Evolutionary conservation across 768 basidiomycete species (phyloP).

Genomic region (Trametes villosa): DNA sequence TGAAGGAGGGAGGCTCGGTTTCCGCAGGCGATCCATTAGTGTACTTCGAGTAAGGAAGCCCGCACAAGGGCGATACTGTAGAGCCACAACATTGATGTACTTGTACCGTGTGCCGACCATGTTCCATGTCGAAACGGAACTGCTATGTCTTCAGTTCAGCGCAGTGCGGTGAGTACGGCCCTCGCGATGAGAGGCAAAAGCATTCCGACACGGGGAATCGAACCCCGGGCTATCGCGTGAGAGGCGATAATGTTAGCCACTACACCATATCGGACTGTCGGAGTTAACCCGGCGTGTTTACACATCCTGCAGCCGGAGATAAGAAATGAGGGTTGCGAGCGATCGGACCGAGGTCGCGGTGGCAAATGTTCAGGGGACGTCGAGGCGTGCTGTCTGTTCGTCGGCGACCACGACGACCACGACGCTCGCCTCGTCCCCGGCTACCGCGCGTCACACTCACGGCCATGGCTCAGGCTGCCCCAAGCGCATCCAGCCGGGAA

Average conservation of each 20-base stretch:
- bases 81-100: too few species aligned
- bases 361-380: neutral
- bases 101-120: too few species aligned
- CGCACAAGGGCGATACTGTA: too few species aligned
- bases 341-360: conserved; percentile 9
- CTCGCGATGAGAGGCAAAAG: conserved; percentile 1
- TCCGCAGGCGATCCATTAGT: conserved; percentile 52
- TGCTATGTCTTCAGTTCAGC: too few species aligned
- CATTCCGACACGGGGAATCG: conserved; percentile 28
- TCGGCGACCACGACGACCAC: conserved; percentile 19
- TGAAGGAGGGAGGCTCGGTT: conserved; percentile 50
- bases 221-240: conserved; percentile 29
- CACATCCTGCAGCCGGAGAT: too few species aligned
- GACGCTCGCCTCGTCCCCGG: neutral
- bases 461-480: conserved; percentile 15
- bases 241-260: conserved; percentile 28
- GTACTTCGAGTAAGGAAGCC: conserved; percentile 34
- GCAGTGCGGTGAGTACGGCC: too few species aligned
- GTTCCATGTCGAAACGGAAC: too few species aligned
- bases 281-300: neutral
- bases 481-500: conserved; percentile 19
- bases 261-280: conserved; percentile 24
- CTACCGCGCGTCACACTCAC: neutral
- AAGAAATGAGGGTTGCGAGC: neutral
- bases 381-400: neutral